Evolutionary conservation across 192 early-diverging fungal genomes (phyloP).

Genomic region (Coemansia sp.): DNA sequence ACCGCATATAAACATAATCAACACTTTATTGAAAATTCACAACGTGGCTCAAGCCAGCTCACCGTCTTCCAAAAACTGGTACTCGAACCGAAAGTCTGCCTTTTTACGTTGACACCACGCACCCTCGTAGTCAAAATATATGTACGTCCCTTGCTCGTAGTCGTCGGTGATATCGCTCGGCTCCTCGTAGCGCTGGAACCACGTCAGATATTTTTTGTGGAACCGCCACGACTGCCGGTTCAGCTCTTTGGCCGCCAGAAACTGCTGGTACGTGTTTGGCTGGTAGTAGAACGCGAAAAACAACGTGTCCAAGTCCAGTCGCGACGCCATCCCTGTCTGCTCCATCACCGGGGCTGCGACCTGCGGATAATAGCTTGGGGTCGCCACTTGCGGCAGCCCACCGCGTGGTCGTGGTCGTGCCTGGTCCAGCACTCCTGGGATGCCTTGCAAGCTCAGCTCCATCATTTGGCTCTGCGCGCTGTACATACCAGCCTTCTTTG

Average conservation of each 20-base stretch:
- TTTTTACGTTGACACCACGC: conserved; percentile 97
- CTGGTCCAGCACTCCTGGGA: conserved; percentile 81
- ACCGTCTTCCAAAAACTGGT: conserved; percentile 83
- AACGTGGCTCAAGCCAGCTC: conserved; percentile 28
- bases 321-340: conserved; percentile 81
- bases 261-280: conserved; percentile 96
- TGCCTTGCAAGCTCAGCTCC: conserved; percentile 77
- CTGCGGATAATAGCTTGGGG: conserved; percentile 93
- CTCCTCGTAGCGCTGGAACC: conserved; percentile 98
- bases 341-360: conserved; percentile 78
- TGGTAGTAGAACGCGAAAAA: conserved; percentile 99
- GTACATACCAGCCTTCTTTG: conserved; percentile 16
- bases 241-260: conserved; percentile 90
- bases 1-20: neutral
- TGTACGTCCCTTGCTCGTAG: conserved; percentile 96
- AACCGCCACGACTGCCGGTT: conserved; percentile 98
- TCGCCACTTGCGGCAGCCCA: conserved; percentile 52
- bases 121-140: conserved; percentile 98
- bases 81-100: conserved; percentile 94
- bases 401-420: conserved; percentile 65
- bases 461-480: conserved; percentile 67
- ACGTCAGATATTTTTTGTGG: conserved; percentile 97
- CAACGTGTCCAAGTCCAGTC: conserved; percentile 90
- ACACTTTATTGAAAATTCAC: neutral
- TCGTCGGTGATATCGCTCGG: conserved; percentile 94